Percentiles rank a stretch among this genome's conserved stretches.
Evolutionary conservation across 2,329 filamentous ascomycete genomes (phyloP).

Genomic region (Chrysosphaeria jannelii): DNA sequence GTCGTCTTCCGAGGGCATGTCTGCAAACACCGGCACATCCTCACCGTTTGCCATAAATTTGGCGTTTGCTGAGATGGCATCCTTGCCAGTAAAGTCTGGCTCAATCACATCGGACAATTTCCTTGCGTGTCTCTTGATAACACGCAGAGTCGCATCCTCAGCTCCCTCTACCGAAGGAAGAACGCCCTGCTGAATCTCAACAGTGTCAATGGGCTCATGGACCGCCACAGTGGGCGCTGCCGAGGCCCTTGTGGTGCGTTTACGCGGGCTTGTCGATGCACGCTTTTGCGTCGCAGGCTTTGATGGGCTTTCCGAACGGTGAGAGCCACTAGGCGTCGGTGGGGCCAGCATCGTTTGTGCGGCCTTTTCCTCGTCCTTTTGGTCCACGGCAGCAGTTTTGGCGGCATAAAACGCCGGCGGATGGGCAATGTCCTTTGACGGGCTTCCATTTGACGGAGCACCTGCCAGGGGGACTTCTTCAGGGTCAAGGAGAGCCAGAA

Average conservation of each 20-base stretch:
- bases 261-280: slow-evolving; percentile 19
- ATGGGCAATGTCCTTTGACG: slow-evolving; percentile 45
- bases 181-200: slow-evolving; percentile 8
- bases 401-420: slow-evolving; percentile 41
- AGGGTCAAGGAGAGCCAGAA: slow-evolving; percentile 75
- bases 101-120: slow-evolving; percentile 10
- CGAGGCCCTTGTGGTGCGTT: slow-evolving; percentile 16
- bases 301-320: slow-evolving; percentile 25
- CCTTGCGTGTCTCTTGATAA: slow-evolving; percentile 2
- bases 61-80: not conserved
- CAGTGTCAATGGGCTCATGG: too few relatives aligned
- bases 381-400: slow-evolving; percentile 7
- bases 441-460: slow-evolving; percentile 17
- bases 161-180: slow-evolving; percentile 21
- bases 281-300: slow-evolving; percentile 14
- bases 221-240: slow-evolving; percentile 4
- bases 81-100: slow-evolving; percentile 22
- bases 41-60: slow-evolving; percentile 3
- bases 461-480: slow-evolving; percentile 31
- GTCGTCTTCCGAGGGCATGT: slow-evolving; percentile 46
- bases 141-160: slow-evolving; percentile 12
- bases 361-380: too few relatives aligned
- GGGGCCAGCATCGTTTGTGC: slow-evolving; percentile 19
- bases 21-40: slow-evolving; percentile 39
- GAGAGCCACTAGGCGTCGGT: slow-evolving; percentile 14